These are phyloP conservation scores for Leucocoprinus leucothites DNA, from an alignment of 768 basidiomycete genomes.

Conservation along the genomic window DNA sequence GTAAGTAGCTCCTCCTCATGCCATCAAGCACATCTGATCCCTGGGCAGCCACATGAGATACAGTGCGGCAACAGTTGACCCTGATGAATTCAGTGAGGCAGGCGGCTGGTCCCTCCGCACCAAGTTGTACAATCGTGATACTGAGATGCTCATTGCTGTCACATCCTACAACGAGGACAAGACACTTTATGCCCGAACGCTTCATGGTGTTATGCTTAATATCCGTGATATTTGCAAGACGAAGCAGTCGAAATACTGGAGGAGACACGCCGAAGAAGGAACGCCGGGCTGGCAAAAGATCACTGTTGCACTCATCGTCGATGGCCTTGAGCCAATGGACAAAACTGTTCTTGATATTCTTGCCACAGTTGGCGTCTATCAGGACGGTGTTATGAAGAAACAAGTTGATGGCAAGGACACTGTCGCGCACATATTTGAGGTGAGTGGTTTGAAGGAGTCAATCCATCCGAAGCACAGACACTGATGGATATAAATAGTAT, in stretches of 20 bases:
- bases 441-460: constrained; percentile 24
- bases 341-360: constrained; percentile 89
- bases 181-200: constrained; percentile 83
- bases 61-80: constrained; percentile 88
- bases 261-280: constrained; percentile 77
- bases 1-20: constrained; percentile 40
- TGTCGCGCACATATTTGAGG: constrained; percentile 95
- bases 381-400: constrained; percentile 95
- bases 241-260: constrained; percentile 92
- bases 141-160: constrained; percentile 91
- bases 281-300: constrained; percentile 90
- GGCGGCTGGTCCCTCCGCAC: constrained; percentile 84
- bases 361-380: constrained; percentile 89
- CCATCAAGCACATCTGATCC: background rate
- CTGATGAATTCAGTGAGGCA: constrained; percentile 80
- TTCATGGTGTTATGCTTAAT: constrained; percentile 97
- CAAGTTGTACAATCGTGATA: constrained; percentile 83
- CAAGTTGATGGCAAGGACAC: constrained; percentile 85
- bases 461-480: background rate
- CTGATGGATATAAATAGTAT: constrained; percentile 51
- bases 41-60: constrained; percentile 81
- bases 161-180: constrained; percentile 95
- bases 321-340: constrained; percentile 94
- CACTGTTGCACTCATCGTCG: constrained; percentile 84
- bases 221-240: constrained; percentile 97